Percentiles rank a stretch among this genome's conserved stretches.
These are phyloP conservation scores for Symbiodinium pilosum DNA, from an alignment of 73 alveolate species.

Conservation along the genomic window DNA sequence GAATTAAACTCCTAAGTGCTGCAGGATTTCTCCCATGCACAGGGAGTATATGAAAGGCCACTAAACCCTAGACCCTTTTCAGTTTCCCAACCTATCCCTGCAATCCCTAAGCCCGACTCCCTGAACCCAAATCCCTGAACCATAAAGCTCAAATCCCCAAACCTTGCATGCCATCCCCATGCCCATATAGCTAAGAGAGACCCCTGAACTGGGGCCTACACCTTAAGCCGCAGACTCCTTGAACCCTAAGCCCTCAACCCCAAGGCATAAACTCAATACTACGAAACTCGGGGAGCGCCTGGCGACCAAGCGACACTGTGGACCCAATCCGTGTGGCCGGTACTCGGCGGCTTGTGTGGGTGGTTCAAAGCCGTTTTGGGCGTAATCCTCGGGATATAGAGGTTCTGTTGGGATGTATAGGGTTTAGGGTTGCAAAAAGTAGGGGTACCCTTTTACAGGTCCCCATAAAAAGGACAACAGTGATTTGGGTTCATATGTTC, in stretches of 20 bases:
- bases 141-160: neutral
- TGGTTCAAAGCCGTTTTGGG: neutral
- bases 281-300: conserved; percentile 14
- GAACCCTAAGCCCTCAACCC: neutral
- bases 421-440: neutral
- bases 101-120: neutral
- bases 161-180: neutral
- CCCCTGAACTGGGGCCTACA: neutral
- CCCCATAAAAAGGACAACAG: neutral
- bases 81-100: too few species aligned
- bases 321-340: conserved; percentile 94
- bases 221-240: neutral
- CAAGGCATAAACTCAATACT: neutral
- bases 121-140: neutral
- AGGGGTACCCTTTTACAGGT: neutral
- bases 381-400: too few species aligned
- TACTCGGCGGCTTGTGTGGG: neutral
- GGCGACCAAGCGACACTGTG: conserved; percentile 93
- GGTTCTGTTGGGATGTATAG: neutral
- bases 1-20: too few species aligned
- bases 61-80: too few species aligned
- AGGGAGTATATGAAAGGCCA: too few species aligned
- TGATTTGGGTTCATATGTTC: neutral
- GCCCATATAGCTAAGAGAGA: too few species aligned
- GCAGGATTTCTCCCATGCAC: too few species aligned